Base-by-base conservation (phyloP, 176 grass and related monocot species). In the Avena atlantica region DNA sequence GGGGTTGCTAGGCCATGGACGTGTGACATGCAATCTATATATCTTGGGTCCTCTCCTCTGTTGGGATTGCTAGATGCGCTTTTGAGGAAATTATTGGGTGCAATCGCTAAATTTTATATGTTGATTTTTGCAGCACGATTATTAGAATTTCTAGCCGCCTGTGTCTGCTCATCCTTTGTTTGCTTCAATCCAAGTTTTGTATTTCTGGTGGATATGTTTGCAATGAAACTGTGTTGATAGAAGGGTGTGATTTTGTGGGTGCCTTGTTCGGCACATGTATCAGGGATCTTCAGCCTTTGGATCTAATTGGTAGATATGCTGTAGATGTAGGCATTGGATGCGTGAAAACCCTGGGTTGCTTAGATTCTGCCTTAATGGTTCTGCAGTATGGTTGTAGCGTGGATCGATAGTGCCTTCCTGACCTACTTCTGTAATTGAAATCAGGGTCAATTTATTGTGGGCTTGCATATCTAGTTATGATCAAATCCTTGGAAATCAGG, bases 241-340 rank as follows among this genome's bases (percentile, higher is more conserved):
- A 23, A 72, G 10, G 61, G 49, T 72, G 8, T 57, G 7, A 42
- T 42, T 70, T 40, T 56, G 25, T 31, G n/a, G 48, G 56, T n/a
- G 9, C 23, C 27, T 81, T 62, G 55, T 36, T 71, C 16, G 7
- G 5, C 6, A 7, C 40, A 42, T 42, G 40, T 34, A 44, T 72
- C 24, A 53, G 51, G 79, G 44, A 21, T 9, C 16, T 51, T 15
- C 5, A 29, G 4, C 64, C 64, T 34, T 67, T 16, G 23, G 29
- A 52, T 15, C 48, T 79, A 36, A 50, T 52, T 73, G 31, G 37
- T 78, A 69, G 36, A 21, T 47, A 64, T 64, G 29, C 12, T 79
- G 25, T 62, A 53, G 67, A 69, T 68, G 25, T 72, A 59, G 17
- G 23, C 3, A 37, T 1, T 85, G 9, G 25, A 69, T 91, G 52